Evolutionary conservation across 495 filamentous ascomycete genomes (phyloP).

Genomic region (Podospora australis): DNA sequence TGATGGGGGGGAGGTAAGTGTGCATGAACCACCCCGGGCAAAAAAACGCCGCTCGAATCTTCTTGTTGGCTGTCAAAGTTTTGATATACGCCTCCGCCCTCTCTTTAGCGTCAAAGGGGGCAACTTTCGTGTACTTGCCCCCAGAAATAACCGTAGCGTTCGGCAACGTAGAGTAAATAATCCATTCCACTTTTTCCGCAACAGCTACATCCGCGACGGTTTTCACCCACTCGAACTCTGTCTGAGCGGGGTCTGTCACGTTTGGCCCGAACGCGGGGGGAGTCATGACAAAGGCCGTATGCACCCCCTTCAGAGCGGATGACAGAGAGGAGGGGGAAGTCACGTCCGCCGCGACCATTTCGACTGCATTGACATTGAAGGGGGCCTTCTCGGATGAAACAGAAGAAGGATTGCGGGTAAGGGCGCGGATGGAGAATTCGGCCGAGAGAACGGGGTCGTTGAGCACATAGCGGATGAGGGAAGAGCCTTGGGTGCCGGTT

Average conservation of each 20-base stretch:
- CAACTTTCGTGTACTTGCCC: slow-evolving; percentile 31
- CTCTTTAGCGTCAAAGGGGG: slow-evolving; percentile 37
- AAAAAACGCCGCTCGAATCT: slow-evolving; percentile 41
- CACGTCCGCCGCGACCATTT: slow-evolving; percentile 37
- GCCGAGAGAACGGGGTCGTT: slow-evolving; percentile 41
- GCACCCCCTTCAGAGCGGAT: slow-evolving; percentile 35
- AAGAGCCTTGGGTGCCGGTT: slow-evolving; percentile 57
- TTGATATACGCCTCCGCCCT: slow-evolving; percentile 46
- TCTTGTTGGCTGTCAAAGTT: slow-evolving; percentile 17
- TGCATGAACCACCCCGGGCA: slow-evolving; percentile 44
- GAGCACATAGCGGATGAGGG: slow-evolving; percentile 48
- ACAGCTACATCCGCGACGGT: slow-evolving; percentile 42
- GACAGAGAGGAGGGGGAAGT: slow-evolving; percentile 32
- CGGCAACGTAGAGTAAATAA: slow-evolving; percentile 48
- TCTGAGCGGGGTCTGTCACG: slow-evolving; percentile 20
- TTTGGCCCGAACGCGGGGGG: slow-evolving; percentile 10
- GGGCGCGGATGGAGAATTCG: slow-evolving; percentile 47
- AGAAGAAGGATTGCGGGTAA: slow-evolving; percentile 42
- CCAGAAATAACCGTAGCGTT: slow-evolving; percentile 26
- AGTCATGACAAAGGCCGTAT: slow-evolving; percentile 48
- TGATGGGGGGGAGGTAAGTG: no score
- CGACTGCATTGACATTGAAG: slow-evolving; percentile 36
- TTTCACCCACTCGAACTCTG: slow-evolving; percentile 37
- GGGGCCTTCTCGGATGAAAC: slow-evolving; percentile 29
- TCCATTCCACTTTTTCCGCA: slow-evolving; percentile 35